These are phyloP conservation scores for Akanthomyces uredinophilus DNA, from an alignment of 2,329 filamentous ascomycete species.

Conservation along the genomic window DNA sequence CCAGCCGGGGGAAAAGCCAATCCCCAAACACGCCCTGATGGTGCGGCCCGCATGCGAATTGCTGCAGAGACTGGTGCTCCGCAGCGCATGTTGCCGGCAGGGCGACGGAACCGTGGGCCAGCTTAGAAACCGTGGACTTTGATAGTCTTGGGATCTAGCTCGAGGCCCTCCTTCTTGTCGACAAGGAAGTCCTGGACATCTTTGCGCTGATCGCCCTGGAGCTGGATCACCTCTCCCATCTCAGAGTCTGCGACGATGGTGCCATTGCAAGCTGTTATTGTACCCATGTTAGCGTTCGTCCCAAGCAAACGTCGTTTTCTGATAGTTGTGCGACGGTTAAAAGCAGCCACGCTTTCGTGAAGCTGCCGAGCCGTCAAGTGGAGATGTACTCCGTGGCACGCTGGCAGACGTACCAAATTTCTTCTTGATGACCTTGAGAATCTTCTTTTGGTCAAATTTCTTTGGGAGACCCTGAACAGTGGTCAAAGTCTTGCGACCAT, in stretches of 20 bases:
- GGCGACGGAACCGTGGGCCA: conserved; percentile 33
- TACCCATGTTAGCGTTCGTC: not conserved
- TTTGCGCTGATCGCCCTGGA: conserved; percentile 98
- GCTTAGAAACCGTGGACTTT: conserved; percentile 65
- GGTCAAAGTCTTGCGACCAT: conserved; percentile 99
- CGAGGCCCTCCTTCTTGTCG: conserved; percentile 91
- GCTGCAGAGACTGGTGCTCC: conserved; percentile 1
- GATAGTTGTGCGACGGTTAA: not conserved
- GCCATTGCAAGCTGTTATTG: conserved; percentile 86
- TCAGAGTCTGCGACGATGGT: conserved; percentile 93
- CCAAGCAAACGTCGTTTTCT: not conserved
- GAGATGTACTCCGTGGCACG: not conserved
- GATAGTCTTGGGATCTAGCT: conserved; percentile 93
- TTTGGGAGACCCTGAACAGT: conserved; percentile 98
- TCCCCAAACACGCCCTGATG: conserved; percentile 16
- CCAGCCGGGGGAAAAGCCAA: conserved; percentile 9
- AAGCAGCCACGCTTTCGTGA: not conserved
- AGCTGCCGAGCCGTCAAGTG: not conserved
- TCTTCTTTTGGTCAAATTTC: conserved; percentile 99
- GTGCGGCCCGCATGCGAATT: conserved; percentile 11
- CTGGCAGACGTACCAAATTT: conserved; percentile 70
- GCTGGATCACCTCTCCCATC: conserved; percentile 99
- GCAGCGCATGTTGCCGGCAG: conserved; percentile 23
- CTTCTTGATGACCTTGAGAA: conserved; percentile 99
- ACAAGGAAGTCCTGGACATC: conserved; percentile 96